phyloP scores from a whole-genome alignment of 805 yeast species.

The Hanseniaspora vineae region DNA sequence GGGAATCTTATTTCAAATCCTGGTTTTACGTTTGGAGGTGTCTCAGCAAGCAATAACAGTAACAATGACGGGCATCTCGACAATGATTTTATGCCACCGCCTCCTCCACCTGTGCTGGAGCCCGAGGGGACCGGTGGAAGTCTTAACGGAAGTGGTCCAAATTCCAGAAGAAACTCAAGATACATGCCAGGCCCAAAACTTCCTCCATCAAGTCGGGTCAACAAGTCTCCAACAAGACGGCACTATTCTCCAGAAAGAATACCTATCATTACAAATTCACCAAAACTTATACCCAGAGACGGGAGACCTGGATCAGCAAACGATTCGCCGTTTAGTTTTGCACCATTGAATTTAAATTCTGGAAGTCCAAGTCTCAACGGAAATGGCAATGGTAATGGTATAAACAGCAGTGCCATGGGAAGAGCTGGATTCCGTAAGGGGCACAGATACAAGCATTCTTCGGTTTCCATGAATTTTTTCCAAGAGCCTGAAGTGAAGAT shows the following conservation, averaged over 20 bases:
- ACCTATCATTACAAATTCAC: neutral
- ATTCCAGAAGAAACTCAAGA: slow-evolving; percentile 1
- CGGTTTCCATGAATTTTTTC: slow-evolving; percentile 33
- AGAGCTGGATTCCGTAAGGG: slow-evolving; percentile 5
- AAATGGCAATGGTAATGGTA: neutral
- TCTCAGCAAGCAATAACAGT: neutral
- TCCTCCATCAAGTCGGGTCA: neutral
- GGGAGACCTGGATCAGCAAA: neutral
- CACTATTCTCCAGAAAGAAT: neutral
- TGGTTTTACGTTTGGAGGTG: slow-evolving; percentile 22
- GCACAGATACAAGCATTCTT: slow-evolving; percentile 7
- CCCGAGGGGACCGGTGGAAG: neutral
- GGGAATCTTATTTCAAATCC: slow-evolving; percentile 22
- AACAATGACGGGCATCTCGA: no score
- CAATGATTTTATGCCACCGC: neutral
- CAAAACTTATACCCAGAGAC: neutral
- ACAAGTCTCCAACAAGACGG: neutral
- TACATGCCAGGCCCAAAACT: neutral
- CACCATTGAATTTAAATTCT: neutral
- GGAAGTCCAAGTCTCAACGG: neutral
- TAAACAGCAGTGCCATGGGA: neutral
- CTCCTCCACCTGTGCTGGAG: neutral
- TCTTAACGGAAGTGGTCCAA: neutral
- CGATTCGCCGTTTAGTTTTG: neutral
- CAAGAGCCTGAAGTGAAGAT: slow-evolving; percentile 78